phyloP scores from a whole-genome alignment of 2,329 filamentous ascomycete genomes.

The Hypoxylon sp. region DNA sequence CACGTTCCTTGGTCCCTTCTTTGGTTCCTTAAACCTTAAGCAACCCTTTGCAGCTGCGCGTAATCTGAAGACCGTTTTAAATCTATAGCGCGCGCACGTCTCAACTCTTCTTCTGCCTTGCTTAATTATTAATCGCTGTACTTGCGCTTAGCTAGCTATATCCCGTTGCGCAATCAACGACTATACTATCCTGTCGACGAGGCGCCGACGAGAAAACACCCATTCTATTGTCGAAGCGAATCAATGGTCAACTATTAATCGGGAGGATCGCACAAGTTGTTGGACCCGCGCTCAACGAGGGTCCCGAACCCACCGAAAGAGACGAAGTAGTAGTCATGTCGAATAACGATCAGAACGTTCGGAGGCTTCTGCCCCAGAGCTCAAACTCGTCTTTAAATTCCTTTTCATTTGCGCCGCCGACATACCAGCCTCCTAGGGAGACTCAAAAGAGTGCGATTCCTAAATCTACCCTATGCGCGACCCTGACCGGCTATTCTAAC shows the following conservation, averaged over 20 bases:
- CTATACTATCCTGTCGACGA: conserved; percentile 22
- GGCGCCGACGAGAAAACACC: conserved; percentile 21
- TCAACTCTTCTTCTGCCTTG: conserved; percentile 16
- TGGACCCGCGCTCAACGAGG: conserved; percentile 40
- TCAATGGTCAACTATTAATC: conserved; percentile 41
- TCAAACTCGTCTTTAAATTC: conserved; percentile 74
- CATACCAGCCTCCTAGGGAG: conserved; percentile 74
- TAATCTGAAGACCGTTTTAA: conserved; percentile 36
- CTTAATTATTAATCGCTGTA: conserved; percentile 4
- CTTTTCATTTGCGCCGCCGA: conserved; percentile 80
- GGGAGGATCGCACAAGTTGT: conserved; percentile 36
- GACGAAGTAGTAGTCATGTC: conserved; percentile 64
- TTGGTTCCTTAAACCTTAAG: conserved; percentile 37
- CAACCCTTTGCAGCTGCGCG: conserved; percentile 28
- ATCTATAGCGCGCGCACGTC: conserved; percentile 27
- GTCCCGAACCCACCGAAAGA: conserved; percentile 39
- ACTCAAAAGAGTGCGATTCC: conserved; percentile 83
- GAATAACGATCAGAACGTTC: conserved; percentile 70
- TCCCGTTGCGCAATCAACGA: conserved; percentile 15
- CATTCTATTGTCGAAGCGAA: conserved; percentile 24
- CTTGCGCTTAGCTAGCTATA: conserved; percentile 18
- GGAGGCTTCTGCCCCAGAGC: conserved; percentile 76
- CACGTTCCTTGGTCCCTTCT: conserved; percentile 35
- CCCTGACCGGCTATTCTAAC: conserved; percentile 40
- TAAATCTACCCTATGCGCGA: conserved; percentile 31